These are phyloP conservation scores for Parachaetomium inaequale DNA, from an alignment of 495 filamentous ascomycete species.

Conservation along the genomic window DNA sequence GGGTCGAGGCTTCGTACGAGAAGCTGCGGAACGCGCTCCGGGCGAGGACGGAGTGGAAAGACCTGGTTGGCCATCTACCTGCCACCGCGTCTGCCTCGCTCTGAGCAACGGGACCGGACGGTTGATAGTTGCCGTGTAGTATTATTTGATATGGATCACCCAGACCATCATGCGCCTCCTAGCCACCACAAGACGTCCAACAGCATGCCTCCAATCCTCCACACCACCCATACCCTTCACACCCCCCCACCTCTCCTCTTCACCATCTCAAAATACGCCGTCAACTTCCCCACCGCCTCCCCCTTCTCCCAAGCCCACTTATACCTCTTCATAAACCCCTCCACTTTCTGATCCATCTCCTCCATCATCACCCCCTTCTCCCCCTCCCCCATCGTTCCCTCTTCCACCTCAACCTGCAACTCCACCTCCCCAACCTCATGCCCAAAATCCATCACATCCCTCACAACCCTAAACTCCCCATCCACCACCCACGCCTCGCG, in stretches of 20 bases:
- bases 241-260: not conserved
- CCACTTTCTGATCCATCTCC: constrained; percentile 35
- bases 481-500: constrained; percentile 35
- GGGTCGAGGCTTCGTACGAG: not conserved
- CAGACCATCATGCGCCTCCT: too few relatives aligned
- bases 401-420: constrained; percentile 19
- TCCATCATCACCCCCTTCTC: constrained; percentile 27
- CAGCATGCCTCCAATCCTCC: too few relatives aligned
- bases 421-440: constrained; percentile 42
- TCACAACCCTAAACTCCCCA: constrained; percentile 33
- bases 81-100: not conserved
- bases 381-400: constrained; percentile 14
- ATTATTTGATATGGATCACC: too few relatives aligned
- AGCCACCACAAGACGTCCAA: too few relatives aligned
- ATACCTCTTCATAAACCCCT: constrained; percentile 37
- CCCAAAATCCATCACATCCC: constrained; percentile 37
- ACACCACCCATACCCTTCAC: not conserved
- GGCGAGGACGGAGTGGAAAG: not conserved
- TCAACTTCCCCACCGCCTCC: constrained; percentile 38
- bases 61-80: not conserved
- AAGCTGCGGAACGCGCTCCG: not conserved
- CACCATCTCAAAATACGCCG: constrained; percentile 37
- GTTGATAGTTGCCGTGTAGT: too few relatives aligned
- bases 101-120: not conserved
- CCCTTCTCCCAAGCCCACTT: constrained; percentile 36